Percentiles rank a stretch among this genome's conserved stretches.
Evolutionary conservation across 768 basidiomycete genomes (phyloP).

Genomic region (Tulasnella sp.): DNA sequence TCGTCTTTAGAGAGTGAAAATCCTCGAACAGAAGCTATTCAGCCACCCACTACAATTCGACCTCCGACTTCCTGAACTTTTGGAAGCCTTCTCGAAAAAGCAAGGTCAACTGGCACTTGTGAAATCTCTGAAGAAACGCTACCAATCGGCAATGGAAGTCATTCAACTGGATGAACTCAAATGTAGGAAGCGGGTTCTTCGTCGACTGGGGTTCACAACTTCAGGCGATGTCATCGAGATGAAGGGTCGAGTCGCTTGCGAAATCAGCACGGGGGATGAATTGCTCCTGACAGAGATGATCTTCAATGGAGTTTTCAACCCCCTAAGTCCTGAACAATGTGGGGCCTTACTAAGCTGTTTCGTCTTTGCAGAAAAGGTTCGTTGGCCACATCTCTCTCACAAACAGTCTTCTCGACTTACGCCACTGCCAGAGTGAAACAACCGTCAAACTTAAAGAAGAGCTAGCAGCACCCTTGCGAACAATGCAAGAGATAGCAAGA

Average conservation of each 20-base stretch:
- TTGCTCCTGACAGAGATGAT: conserved; percentile 93
- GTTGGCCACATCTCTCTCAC: conserved; percentile 34
- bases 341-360: conserved; percentile 96
- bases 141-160: conserved; percentile 88
- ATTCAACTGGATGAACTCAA: conserved; percentile 97
- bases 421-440: conserved; percentile 70
- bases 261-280: conserved; percentile 97
- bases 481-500: conserved; percentile 94
- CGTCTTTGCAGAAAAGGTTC: conserved; percentile 94
- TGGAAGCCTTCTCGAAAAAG: conserved; percentile 78
- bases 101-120: conserved; percentile 69
- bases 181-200: conserved; percentile 88
- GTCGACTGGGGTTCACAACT: conserved; percentile 88
- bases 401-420: conserved; percentile 25
- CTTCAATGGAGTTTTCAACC: conserved; percentile 95
- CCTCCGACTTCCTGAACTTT: conserved; percentile 75
- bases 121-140: conserved; percentile 78
- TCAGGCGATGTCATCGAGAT: conserved; percentile 92
- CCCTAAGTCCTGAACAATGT: conserved; percentile 86
- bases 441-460: conserved; percentile 88
- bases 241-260: conserved; percentile 98
- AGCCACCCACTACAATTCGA: conserved; percentile 79
- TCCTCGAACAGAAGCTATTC: conserved; percentile 85
- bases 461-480: conserved; percentile 84
- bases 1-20: conserved; percentile 77